Evolutionary conservation across 2,329 filamentous ascomycete genomes (phyloP).

Genomic region (Colletotrichum shisoi): DNA sequence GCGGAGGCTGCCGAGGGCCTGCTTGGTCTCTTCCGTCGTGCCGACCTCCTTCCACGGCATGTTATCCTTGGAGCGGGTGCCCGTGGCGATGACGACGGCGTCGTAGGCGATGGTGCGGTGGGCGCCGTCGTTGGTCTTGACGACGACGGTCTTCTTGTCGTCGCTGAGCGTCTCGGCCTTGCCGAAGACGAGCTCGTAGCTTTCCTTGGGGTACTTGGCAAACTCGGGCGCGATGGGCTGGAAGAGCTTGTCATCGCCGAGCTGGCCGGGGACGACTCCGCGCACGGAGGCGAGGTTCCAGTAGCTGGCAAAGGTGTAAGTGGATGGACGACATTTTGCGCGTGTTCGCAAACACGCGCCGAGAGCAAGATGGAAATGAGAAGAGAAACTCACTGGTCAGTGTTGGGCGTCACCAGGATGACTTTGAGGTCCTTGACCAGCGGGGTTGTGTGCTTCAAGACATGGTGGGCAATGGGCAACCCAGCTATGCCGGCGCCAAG

Average conservation of each 20-base stretch:
- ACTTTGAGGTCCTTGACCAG: conserved; percentile 57
- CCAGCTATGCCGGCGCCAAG: conserved; percentile 62
- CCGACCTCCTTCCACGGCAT: conserved; percentile 61
- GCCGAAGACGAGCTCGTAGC: conserved; percentile 61
- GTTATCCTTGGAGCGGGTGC: conserved; percentile 52
- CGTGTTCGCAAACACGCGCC: no score
- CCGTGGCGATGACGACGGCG: conserved; percentile 63
- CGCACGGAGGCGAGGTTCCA: conserved; percentile 66
- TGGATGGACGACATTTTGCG: neutral
- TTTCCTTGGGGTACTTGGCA: conserved; percentile 53
- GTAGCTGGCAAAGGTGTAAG: conserved; percentile 54
- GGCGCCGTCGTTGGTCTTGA: conserved; percentile 46
- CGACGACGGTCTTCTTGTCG: conserved; percentile 49
- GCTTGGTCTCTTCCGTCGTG: conserved; percentile 54
- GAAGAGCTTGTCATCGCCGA: conserved; percentile 58
- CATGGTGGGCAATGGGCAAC: conserved; percentile 59
- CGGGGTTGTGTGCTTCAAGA: conserved; percentile 58
- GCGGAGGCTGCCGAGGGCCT: conserved; percentile 50
- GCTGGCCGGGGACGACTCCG: conserved; percentile 58
- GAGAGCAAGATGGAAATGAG: no score
- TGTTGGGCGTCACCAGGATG: conserved; percentile 62
- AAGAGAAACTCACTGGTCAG: conserved; percentile 39
- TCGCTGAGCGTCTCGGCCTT: conserved; percentile 50
- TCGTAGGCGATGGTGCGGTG: conserved; percentile 55
- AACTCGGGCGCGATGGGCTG: conserved; percentile 57